Percentiles rank a stretch among this genome's conserved stretches.
These are phyloP conservation scores for Neurospora sp. DNA, from an alignment of 495 filamentous ascomycete genomes.

Conservation along the genomic window DNA sequence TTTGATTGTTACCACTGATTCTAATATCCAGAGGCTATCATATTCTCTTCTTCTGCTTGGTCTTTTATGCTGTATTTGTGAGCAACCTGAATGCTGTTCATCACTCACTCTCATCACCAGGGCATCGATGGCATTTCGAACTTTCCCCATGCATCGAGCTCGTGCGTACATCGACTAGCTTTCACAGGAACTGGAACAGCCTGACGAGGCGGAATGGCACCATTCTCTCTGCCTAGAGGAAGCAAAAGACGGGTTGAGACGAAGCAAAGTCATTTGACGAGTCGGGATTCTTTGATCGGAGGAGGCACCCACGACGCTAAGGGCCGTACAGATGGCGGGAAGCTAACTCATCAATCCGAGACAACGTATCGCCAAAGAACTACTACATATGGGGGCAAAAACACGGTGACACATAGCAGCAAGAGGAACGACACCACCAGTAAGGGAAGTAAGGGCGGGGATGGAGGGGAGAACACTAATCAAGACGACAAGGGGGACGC, in stretches of 20 bases:
- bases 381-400: background rate
- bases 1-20: background rate
- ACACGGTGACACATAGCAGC: background rate
- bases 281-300: background rate
- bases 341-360: background rate
- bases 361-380: background rate
- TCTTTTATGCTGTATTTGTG: background rate
- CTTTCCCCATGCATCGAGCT: background rate
- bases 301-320: background rate
- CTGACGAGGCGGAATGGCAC: background rate
- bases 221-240: background rate
- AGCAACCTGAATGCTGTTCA: background rate
- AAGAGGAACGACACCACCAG: background rate
- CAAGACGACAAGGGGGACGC: constrained; percentile 2
- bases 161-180: background rate
- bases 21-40: background rate
- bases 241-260: background rate
- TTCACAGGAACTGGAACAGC: background rate
- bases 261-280: background rate
- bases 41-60: background rate
- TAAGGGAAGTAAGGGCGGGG: background rate
- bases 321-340: background rate
- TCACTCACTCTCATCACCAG: background rate
- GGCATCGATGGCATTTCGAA: background rate
- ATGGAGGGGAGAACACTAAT: constrained; percentile 3